Conservation (phyloP, 2,329 filamentous ascomycete species). For the Hortaea werneckii region DNA sequence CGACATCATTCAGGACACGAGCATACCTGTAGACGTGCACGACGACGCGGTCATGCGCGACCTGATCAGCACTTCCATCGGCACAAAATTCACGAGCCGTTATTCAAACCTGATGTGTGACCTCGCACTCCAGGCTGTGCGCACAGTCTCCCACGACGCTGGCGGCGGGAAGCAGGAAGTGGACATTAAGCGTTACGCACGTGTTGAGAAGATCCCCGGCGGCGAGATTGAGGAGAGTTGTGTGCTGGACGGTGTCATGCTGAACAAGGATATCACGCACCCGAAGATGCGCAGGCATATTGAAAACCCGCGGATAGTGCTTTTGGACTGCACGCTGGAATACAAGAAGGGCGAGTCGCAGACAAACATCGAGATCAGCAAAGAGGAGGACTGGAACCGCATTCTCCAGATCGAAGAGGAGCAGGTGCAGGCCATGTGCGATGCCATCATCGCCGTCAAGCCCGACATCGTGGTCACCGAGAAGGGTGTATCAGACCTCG, state of each 20-base stretch:
- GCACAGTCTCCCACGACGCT: constrained; percentile 83
- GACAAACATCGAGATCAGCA: constrained; percentile 96
- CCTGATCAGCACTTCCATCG: constrained; percentile 93
- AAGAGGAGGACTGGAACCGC: constrained; percentile 99
- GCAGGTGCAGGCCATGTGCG: constrained; percentile 95
- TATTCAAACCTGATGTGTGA: constrained; percentile 96
- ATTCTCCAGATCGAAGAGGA: constrained; percentile 98
- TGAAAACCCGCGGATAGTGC: constrained; percentile 87
- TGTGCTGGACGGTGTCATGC: constrained; percentile 94
- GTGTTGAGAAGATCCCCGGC: constrained; percentile 94
- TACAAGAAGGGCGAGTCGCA: constrained; percentile 99
- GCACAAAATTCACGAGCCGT: constrained; percentile 93
- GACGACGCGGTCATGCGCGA: constrained; percentile 92
- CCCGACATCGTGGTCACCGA: constrained; percentile 97
- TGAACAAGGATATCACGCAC: constrained; percentile 99
- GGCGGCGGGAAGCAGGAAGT: constrained; percentile 88
- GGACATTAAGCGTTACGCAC: constrained; percentile 96
- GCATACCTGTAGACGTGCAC: constrained; percentile 83
- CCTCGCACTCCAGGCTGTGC: constrained; percentile 83
- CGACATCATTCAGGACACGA: constrained; percentile 86
- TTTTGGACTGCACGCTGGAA: constrained; percentile 91
- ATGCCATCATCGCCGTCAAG: constrained; percentile 83
- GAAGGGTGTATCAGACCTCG: constrained; percentile 97
- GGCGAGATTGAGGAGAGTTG: constrained; percentile 95
- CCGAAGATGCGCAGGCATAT: constrained; percentile 97